Evolutionary conservation across 352 stramenopile genomes (phyloP).

Genomic region (Aphanomyces astaci): DNA sequence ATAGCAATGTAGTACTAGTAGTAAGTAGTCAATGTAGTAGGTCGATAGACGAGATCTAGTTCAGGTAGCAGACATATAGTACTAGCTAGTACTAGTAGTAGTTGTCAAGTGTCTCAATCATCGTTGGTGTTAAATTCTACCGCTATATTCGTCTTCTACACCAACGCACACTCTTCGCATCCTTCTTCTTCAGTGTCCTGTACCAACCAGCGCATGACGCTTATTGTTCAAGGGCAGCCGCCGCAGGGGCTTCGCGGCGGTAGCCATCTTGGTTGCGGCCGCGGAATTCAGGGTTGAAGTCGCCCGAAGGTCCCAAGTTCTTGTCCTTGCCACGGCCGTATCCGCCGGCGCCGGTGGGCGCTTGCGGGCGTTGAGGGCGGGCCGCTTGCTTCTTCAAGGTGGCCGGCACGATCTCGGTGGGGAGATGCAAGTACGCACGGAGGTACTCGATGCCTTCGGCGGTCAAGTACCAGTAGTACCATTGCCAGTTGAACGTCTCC

Average conservation of each 20-base stretch:
- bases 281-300: slow-evolving; percentile 85
- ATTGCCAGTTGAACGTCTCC: slow-evolving; percentile 99
- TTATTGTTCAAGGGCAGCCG: slow-evolving; percentile 60
- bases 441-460: slow-evolving; percentile 99
- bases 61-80: too few relatives aligned
- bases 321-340: slow-evolving; percentile 86
- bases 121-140: neutral
- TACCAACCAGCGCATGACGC: slow-evolving; percentile 12
- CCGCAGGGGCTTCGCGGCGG: slow-evolving; percentile 67
- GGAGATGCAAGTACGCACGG: slow-evolving; percentile 95
- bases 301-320: slow-evolving; percentile 75
- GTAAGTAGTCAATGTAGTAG: too few relatives aligned
- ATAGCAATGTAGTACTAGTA: too few relatives aligned
- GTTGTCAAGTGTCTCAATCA: neutral
- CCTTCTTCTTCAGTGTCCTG: neutral
- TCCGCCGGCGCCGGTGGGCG: slow-evolving; percentile 55
- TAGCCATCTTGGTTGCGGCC: slow-evolving; percentile 74
- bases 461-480: slow-evolving; percentile 99
- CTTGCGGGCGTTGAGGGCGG: slow-evolving; percentile 69
- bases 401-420: slow-evolving; percentile 96
- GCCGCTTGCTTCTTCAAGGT: slow-evolving; percentile 97
- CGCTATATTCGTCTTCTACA: neutral
- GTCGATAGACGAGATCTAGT: neutral
- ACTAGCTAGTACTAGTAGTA: too few relatives aligned
- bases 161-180: neutral